Conservation (phyloP, 163 green algal species). For the Prototheca wickerhamii region DNA sequence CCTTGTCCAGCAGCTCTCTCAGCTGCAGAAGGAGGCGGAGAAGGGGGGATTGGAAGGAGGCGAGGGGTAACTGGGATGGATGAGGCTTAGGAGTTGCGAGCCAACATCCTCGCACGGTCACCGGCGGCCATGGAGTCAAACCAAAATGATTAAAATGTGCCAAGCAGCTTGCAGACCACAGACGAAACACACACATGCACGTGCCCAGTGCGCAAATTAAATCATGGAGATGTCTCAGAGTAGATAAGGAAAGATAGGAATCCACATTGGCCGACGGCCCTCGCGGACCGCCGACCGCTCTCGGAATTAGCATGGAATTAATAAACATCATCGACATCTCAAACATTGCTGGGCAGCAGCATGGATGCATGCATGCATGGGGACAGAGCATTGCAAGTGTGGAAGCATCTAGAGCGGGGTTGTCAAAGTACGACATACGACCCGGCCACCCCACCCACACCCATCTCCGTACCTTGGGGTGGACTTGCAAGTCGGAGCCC, state of each 20-base stretch:
- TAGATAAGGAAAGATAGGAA: slow-evolving; percentile 37
- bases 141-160: too few species aligned
- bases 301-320: slow-evolving; percentile 49
- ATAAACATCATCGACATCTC: slow-evolving; percentile 25
- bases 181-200: neutral
- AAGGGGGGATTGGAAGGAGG: neutral
- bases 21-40: slow-evolving; percentile 31
- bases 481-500: slow-evolving; percentile 29
- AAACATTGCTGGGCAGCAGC: too few species aligned
- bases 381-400: too few species aligned
- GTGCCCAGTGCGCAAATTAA: neutral
- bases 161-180: neutral
- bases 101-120: too few species aligned
- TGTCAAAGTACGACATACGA: too few species aligned
- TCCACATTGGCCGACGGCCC: slow-evolving; percentile 5
- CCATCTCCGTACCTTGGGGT: slow-evolving; percentile 26
- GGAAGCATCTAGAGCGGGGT: too few species aligned
- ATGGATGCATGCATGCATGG: too few species aligned
- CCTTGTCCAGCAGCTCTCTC: slow-evolving; percentile 40
- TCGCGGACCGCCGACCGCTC: neutral
- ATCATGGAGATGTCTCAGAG: slow-evolving; percentile 25
- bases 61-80: too few species aligned
- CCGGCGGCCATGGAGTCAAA: too few species aligned
- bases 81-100: too few species aligned
- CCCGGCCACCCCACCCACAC: neutral